Evolutionary conservation across 1,284 basidiomycete species (phyloP), one percentile per base, ranked within the genome.

Genomic region (Trametes versicolor): DNA sequence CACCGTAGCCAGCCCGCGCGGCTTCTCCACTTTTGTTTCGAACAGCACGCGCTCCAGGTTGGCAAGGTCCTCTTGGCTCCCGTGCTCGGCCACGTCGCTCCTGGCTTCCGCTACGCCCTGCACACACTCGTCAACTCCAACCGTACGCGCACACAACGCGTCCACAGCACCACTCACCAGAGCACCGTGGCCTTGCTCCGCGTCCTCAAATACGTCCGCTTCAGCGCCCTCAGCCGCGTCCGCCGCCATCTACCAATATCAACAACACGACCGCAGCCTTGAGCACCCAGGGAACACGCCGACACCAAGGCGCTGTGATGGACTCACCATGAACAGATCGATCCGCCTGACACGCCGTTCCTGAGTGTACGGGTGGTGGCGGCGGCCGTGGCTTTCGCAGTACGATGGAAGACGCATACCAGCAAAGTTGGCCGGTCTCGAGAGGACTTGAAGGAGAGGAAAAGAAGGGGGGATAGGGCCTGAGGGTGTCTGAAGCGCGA

Each of bases 61-160:
- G 7, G 54, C 41, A 15, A 45, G 17, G 52, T 55, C 63, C 58
- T 65, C 59, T 27, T 54, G 23, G 50, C 56, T 37, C 48, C 43
- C 36, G 49, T 47, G 13, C 10, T 50, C 60, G 17, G 56, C 49
- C 58, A 43, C 53, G 58, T 58, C 54, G 65, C 54, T 51, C 13
- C 43, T n/a, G 45, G 19, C 54, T 49, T 66, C 58, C 34, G 25
- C 23, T 48, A 37, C 61, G 57, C 48, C 48, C 54, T 56, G 27
- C 15, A 10, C 41, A 19, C 41, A 17, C 25, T 21, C 37, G 34
- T 56, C 41, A 56, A 32, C 41, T 15, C 17, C 25, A 2, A 23
- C 39, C 19, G 9, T 34, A 13, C 21, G 19, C 29, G 32, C 27
- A 15, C 8, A 45, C 54, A 13, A 43, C 37, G 21, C 10, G 12